Evolutionary conservation across 1,284 basidiomycete species (phyloP).

Genomic region (Singerocomus rubriflavus): DNA sequence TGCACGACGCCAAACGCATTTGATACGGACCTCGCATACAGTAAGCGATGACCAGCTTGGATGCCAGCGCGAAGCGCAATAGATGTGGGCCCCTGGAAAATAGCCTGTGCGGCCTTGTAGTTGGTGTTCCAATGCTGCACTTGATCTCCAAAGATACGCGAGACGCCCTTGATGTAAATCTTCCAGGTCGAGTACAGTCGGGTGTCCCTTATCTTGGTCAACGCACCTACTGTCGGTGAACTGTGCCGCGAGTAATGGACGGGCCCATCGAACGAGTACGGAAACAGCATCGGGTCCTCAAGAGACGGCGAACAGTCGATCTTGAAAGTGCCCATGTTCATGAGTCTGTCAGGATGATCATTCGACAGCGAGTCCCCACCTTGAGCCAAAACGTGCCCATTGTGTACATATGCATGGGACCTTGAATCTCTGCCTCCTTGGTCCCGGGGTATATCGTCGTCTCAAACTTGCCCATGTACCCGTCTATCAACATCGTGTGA

Average conservation of each 20-base stretch:
- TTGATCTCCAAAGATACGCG: conserved; percentile 55
- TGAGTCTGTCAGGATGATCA: conserved; percentile 1
- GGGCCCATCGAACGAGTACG: conserved; percentile 71
- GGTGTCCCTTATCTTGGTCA: conserved; percentile 58
- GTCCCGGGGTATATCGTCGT: conserved; percentile 51
- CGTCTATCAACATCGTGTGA: conserved; percentile 53
- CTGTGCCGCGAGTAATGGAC: conserved; percentile 66
- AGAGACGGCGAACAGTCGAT: conserved; percentile 41
- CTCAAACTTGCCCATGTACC: conserved; percentile 63
- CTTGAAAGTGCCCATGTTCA: conserved; percentile 31
- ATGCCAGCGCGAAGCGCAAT: conserved; percentile 63
- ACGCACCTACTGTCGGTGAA: conserved; percentile 61
- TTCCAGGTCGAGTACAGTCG: conserved; percentile 82
- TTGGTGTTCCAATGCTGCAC: conserved; percentile 62
- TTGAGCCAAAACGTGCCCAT: conserved; percentile 69
- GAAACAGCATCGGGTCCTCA: conserved; percentile 37
- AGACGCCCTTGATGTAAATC: conserved; percentile 61
- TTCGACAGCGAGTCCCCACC: conserved; percentile 33
- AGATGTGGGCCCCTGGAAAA: conserved; percentile 62
- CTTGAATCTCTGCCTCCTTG: conserved; percentile 60
- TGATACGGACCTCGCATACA: conserved; percentile 65
- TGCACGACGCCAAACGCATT: conserved; percentile 63
- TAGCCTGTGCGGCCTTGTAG: conserved; percentile 67
- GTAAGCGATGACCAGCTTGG: conserved; percentile 65
- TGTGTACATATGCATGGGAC: conserved; percentile 43